A percentile compares a stretch with the other conserved stretches of the same genome.
phyloP scores from a whole-genome alignment of 2,329 filamentous ascomycete genomes.

The Neofusicoccum umdonicola region DNA sequence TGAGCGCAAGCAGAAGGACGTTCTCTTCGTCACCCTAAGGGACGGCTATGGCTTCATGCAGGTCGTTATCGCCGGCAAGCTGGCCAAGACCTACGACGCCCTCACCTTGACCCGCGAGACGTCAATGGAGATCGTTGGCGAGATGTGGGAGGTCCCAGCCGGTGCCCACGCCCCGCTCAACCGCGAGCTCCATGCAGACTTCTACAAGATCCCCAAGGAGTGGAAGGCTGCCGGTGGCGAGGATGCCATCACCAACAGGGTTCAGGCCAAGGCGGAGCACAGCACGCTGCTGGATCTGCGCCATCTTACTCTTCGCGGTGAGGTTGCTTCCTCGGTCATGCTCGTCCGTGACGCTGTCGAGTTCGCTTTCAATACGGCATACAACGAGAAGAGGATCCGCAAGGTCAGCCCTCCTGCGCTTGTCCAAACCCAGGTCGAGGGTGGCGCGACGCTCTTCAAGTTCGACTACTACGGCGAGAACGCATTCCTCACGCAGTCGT shows the following conservation, averaged over 20 bases:
- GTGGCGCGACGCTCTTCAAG: constrained; percentile 85
- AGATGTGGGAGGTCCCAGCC: constrained; percentile 76
- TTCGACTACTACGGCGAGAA: constrained; percentile 87
- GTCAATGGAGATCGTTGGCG: constrained; percentile 79
- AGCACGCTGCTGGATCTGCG: constrained; percentile 77
- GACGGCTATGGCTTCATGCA: constrained; percentile 85
- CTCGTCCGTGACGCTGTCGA: constrained; percentile 80
- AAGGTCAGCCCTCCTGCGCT: constrained; percentile 88
- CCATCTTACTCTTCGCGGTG: constrained; percentile 81
- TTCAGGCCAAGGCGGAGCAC: constrained; percentile 65
- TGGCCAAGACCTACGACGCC: constrained; percentile 90
- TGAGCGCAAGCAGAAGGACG: constrained; percentile 75
- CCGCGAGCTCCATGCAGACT: constrained; percentile 89
- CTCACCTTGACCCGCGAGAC: constrained; percentile 82
- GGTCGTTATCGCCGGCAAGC: constrained; percentile 74
- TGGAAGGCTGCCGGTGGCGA: constrained; percentile 79
- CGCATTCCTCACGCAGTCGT: constrained; percentile 93
- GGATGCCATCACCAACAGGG: constrained; percentile 85
- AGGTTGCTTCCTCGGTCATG: constrained; percentile 80
- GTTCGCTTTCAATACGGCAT: constrained; percentile 74
- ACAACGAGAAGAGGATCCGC: constrained; percentile 71
- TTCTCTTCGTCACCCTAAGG: constrained; percentile 80
- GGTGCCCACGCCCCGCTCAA: constrained; percentile 76
- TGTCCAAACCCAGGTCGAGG: constrained; percentile 94
- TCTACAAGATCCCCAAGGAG: constrained; percentile 67